Conservation (phyloP, 1,139 yeast genomes). For the Torulaspora pretoriensis region DNA sequence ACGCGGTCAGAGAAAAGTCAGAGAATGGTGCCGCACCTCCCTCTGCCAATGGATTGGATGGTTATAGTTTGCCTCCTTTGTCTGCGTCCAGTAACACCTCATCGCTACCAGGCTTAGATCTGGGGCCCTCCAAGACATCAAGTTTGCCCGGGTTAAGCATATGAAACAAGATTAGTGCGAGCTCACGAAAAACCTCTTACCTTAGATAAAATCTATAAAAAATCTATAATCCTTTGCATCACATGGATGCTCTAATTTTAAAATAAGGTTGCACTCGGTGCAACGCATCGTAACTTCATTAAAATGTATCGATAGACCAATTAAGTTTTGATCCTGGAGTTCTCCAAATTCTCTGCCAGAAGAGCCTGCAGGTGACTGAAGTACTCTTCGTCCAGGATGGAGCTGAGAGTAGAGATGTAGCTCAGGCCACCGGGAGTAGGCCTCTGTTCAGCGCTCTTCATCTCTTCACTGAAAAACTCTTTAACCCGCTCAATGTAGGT, state of each 20-base stretch:
- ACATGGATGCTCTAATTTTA: not conserved
- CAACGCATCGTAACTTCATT: constrained; percentile 14
- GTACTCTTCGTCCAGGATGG: constrained; percentile 13
- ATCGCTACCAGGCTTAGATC: constrained; percentile 13
- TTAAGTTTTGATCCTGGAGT: constrained; percentile 1
- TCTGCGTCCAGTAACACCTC: constrained; percentile 5
- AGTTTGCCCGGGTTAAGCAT: constrained; percentile 19
- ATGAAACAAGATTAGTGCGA: constrained; percentile 1
- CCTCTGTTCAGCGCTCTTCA: constrained; percentile 6
- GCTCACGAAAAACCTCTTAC: constrained; percentile 2
- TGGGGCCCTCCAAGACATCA: constrained; percentile 9
- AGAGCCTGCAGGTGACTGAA: constrained; percentile 13
- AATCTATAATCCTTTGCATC: constrained; percentile 4
- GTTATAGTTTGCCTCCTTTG: constrained; percentile 4
- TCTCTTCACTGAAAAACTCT: constrained; percentile 18
- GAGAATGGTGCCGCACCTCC: constrained; percentile 38
- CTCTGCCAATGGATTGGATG: constrained; percentile 11
- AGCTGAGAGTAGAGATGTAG: constrained; percentile 12
- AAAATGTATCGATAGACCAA: constrained; percentile 5
- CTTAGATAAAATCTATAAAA: constrained; percentile 3
- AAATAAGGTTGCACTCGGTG: constrained; percentile 1
- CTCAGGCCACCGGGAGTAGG: constrained; percentile 6
- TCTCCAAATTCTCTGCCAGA: constrained; percentile 11
- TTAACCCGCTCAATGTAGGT: constrained; percentile 26
- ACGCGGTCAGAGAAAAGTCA: constrained; percentile 43